phyloP scores from a whole-genome alignment of 139 green algal species.

The Auxenochlorella pyrenoidosa region DNA sequence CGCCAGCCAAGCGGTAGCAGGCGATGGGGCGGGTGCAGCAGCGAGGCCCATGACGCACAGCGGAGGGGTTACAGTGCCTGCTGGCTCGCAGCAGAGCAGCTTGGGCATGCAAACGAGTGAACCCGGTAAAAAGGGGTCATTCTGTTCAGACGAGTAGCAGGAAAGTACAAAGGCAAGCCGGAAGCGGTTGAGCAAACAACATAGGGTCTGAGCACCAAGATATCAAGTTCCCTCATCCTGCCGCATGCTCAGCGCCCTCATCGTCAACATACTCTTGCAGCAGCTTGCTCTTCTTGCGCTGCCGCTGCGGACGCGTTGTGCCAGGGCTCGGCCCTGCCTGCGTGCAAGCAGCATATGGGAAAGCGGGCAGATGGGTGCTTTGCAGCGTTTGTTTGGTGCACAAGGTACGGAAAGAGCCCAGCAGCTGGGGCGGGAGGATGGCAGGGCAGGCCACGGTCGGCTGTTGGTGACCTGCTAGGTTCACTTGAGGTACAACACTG shows the following conservation, averaged over 20 bases:
- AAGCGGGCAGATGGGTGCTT: neutral
- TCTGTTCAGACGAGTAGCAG: neutral
- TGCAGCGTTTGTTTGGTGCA: too few relatives aligned
- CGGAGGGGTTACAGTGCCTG: too few relatives aligned
- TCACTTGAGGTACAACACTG: too few relatives aligned
- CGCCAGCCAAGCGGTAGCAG: slow-evolving; percentile 15
- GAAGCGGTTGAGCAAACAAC: neutral
- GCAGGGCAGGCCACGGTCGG: too few relatives aligned
- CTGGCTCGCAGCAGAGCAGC: neutral
- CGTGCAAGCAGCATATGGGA: neutral
- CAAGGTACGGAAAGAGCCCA: too few relatives aligned
- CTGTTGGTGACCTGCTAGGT: too few relatives aligned
- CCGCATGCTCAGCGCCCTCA: neutral
- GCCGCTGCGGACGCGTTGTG: slow-evolving; percentile 15
- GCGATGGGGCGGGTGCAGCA: neutral
- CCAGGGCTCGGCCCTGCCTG: neutral
- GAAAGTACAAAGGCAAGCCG: neutral
- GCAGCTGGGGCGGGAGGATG: too few relatives aligned
- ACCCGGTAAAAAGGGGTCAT: too few relatives aligned
- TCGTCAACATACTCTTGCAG: slow-evolving; percentile 32
- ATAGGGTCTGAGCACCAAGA: neutral
- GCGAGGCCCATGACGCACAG: neutral
- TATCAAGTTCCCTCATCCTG: neutral
- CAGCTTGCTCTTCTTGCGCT: slow-evolving; percentile 29
- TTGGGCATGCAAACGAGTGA: neutral